These are phyloP conservation scores for Bretschneidera sinensis DNA, from an alignment of 345 rosid genomes.

Conservation along the genomic window DNA sequence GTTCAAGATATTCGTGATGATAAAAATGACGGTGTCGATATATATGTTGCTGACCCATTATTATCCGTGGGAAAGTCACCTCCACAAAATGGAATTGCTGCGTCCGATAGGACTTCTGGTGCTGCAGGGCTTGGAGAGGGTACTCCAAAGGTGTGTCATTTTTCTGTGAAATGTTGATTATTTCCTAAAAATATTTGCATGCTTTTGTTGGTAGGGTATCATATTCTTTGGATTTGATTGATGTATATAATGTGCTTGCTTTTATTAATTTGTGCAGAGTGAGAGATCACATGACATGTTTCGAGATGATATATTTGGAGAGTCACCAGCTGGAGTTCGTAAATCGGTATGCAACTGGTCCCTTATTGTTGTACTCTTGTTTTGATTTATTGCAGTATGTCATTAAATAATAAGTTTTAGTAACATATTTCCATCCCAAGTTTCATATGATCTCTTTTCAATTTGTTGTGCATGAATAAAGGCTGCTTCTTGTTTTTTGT, in stretches of 20 bases:
- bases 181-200: neutral
- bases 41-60: slow-evolving; percentile 34
- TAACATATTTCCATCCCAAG: neutral
- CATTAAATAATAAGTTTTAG: neutral
- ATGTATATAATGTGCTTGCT: slow-evolving; percentile 7
- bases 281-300: slow-evolving; percentile 72
- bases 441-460: neutral
- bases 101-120: slow-evolving; percentile 35
- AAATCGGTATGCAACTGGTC: slow-evolving; percentile 41
- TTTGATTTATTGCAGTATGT: neutral
- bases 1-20: slow-evolving; percentile 17
- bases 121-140: slow-evolving; percentile 91
- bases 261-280: slow-evolving; percentile 56
- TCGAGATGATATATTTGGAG: slow-evolving; percentile 95
- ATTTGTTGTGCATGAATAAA: neutral
- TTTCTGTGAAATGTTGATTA: neutral
- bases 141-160: slow-evolving; percentile 89
- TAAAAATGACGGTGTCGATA: slow-evolving; percentile 30
- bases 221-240: neutral
- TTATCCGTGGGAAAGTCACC: slow-evolving; percentile 58
- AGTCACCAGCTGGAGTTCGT: slow-evolving; percentile 71
- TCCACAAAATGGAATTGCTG: slow-evolving; percentile 35
- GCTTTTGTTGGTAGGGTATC: neutral
- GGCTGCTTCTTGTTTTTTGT: neutral
- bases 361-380: neutral